Percentiles rank a stretch among this genome's conserved stretches.
Evolutionary conservation across 371 early-diverging fungal genomes (phyloP).

Genomic region (Mortierella sp.): DNA sequence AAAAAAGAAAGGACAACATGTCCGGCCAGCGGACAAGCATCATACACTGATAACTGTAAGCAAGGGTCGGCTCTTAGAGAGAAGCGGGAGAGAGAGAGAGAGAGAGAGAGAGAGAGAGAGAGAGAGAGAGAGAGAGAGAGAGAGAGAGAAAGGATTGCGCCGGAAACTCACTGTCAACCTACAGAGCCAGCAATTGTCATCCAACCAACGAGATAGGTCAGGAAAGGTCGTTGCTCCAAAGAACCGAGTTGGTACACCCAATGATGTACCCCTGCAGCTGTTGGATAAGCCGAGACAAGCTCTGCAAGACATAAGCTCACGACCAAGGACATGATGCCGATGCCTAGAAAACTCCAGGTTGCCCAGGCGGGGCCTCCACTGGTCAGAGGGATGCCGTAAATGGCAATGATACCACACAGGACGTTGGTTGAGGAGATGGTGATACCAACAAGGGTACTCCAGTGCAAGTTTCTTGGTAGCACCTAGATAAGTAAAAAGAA

Average conservation of each 20-base stretch:
- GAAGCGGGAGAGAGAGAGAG: neutral
- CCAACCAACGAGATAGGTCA: slow-evolving; percentile 51
- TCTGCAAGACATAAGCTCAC: slow-evolving; percentile 39
- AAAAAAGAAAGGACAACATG: neutral
- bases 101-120: neutral
- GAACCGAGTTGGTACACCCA: slow-evolving; percentile 51
- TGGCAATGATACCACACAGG: slow-evolving; percentile 27
- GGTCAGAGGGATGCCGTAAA: slow-evolving; percentile 27
- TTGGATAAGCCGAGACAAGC: slow-evolving; percentile 42
- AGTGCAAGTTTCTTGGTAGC: slow-evolving; percentile 25
- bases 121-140: neutral
- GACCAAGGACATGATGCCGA: slow-evolving; percentile 36
- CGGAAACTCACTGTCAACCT: slow-evolving; percentile 5
- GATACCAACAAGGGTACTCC: slow-evolving; percentile 28
- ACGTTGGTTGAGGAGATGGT: slow-evolving; percentile 28
- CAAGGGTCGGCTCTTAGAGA: neutral
- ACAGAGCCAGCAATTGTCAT: slow-evolving; percentile 44
- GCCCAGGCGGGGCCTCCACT: slow-evolving; percentile 52
- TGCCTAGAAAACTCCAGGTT: slow-evolving; percentile 34
- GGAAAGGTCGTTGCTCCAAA: slow-evolving; percentile 19
- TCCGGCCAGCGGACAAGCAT: slow-evolving; percentile 5
- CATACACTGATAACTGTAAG: neutral
- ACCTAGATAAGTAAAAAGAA: slow-evolving; percentile 15
- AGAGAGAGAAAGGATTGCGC: no score
- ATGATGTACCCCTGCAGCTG: slow-evolving; percentile 44